Evolutionary conservation across 768 basidiomycete genomes (phyloP), one percentile per base, ranked within the genome.

Genomic region (Phylloporus sp.): DNA sequence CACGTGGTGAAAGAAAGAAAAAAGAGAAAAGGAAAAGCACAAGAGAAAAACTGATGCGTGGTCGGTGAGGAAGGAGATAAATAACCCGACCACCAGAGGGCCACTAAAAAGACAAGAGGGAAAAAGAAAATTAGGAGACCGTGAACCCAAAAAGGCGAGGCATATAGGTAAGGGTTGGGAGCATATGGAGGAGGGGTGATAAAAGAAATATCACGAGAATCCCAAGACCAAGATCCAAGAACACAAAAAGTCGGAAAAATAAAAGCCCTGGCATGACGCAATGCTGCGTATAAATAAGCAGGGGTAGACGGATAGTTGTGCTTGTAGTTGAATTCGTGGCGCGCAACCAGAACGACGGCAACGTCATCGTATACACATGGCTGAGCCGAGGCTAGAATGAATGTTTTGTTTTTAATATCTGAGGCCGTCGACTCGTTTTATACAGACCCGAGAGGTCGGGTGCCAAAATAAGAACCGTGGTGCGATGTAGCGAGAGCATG

Each of bases 171-270:
- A 31, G 3, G 38, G 48, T n/a, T 18, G 21, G 46, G 47, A 61
- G 50, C 55, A 60, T 52, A 36, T n/a, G 17, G 44, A 29, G 50
- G 27, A 38, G 32, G 42, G 35, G 52, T 48, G 55, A 53, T 39
- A 23, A 31, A 43, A 35, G 40, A 56, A 58, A 65, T 59, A 61
- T 54, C 50, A 55, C 54, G 43, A 48, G 23, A 52, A 64, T 68
- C 65, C 65, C 68, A 65, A 59, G 63, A 74, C 65, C 68, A 65
- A 59, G 63, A 74, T 67, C 65, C 73, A 70, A 71, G 63, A 72
- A 68, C 65, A 71, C 66, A 67, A 50, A 46, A 49, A 45, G 48
- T 49, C 14, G 52, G 44, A 55, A 46, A 64, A 60, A 69, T 63
- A 59, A 47, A 58, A 59, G 42, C 52, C 56, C 52, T 53, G 50